These are phyloP conservation scores for Leptodontidium sp. DNA, from an alignment of 2,329 filamentous ascomycete genomes.

Conservation along the genomic window DNA sequence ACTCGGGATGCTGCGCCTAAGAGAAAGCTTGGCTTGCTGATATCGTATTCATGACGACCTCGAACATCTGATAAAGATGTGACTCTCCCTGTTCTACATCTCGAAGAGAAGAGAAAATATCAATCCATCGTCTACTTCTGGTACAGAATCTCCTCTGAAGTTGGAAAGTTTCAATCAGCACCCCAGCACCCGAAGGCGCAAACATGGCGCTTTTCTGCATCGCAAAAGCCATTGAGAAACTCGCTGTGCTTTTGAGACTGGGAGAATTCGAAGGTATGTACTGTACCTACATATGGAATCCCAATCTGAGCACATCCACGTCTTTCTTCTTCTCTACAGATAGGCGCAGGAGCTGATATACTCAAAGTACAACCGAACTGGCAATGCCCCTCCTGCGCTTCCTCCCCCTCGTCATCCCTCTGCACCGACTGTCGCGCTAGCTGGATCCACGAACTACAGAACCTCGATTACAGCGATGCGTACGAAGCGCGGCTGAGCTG, in stretches of 20 bases:
- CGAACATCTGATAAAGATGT: conserved; percentile 1
- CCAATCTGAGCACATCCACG: too few species aligned
- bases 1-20: not conserved
- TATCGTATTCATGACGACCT: not conserved
- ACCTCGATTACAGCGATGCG: conserved; percentile 8
- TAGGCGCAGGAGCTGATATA: not conserved
- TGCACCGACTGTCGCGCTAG: not conserved
- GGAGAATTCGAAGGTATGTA: conserved; percentile 2
- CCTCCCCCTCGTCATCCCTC: not conserved
- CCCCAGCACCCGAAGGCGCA: not conserved
- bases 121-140: too few species aligned
- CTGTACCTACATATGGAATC: not conserved
- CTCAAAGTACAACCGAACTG: not conserved
- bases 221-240: not conserved
- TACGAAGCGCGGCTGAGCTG: not conserved
- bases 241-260: not conserved
- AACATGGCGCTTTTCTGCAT: not conserved
- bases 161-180: too few species aligned
- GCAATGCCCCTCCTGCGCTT: not conserved
- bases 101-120: not conserved
- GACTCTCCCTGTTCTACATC: not conserved
- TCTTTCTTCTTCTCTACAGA: too few species aligned
- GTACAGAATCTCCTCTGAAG: too few species aligned
- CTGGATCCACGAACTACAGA: not conserved
- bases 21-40: not conserved